These are phyloP conservation scores for Flaveria robusta DNA, from an alignment of 129 eudicot genomes.

Conservation along the genomic window DNA sequence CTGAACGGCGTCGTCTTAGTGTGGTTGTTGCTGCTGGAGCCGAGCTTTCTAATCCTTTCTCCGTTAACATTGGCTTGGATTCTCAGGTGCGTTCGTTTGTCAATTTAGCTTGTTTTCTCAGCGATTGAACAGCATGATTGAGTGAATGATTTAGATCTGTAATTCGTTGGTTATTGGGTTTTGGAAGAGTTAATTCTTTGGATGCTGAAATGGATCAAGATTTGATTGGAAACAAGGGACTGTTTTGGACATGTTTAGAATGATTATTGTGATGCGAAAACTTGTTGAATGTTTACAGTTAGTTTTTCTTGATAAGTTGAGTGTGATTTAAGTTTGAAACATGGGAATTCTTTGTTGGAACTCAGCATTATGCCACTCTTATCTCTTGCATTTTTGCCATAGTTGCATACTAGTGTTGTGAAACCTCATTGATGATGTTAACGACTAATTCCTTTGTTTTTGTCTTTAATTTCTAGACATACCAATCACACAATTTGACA, in stretches of 20 bases:
- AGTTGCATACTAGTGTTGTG: not conserved
- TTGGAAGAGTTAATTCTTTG: not conserved
- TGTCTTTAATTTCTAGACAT: constrained; percentile 34
- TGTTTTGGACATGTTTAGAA: not conserved
- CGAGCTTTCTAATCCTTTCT: constrained; percentile 63
- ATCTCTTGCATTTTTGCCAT: constrained; percentile 9
- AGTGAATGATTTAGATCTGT: constrained; percentile 15
- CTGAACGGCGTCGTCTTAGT: constrained; percentile 52
- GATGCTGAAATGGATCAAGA: constrained; percentile 9
- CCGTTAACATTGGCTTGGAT: constrained; percentile 64
- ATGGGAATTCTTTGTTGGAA: constrained; percentile 3
- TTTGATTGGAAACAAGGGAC: not conserved
- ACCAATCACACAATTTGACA: constrained; percentile 59
- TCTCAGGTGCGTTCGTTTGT: constrained; percentile 54
- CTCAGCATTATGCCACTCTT: constrained; percentile 1
- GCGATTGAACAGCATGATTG: not conserved
- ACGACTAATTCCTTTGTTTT: constrained; percentile 25
- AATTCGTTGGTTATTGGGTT: not conserved
- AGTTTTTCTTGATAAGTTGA: constrained; percentile 7
- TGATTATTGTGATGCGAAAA: not conserved
- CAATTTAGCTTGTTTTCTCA: not conserved
- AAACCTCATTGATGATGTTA: constrained; percentile 11
- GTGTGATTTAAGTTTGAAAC: not conserved
- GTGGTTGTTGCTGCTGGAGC: constrained; percentile 64
- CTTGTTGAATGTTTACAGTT: not conserved